These are phyloP conservation scores for Cytospora schulzeri DNA, from an alignment of 2,329 filamentous ascomycete species.

Conservation along the genomic window DNA sequence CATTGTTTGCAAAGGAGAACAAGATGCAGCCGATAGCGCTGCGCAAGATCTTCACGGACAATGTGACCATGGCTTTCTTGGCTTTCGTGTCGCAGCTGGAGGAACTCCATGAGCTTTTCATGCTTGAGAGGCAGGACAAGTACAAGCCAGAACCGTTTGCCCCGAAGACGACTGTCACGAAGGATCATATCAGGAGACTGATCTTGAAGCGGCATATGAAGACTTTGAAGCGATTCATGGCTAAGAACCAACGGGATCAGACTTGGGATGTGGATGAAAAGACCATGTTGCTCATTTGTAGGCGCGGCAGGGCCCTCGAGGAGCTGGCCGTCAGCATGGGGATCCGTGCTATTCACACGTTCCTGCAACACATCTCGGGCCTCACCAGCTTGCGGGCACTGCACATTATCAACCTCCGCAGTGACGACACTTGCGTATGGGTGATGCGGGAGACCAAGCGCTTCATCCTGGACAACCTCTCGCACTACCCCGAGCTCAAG, in stretches of 20 bases:
- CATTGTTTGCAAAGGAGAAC: conserved; percentile 57
- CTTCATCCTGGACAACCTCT: conserved; percentile 62
- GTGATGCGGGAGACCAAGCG: conserved; percentile 58
- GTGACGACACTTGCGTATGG: conserved; percentile 58
- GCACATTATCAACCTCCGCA: conserved; percentile 56
- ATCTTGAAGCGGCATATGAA: conserved; percentile 60
- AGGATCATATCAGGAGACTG: conserved; percentile 60
- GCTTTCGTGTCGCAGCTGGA: conserved; percentile 55
- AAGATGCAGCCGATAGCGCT: conserved; percentile 53
- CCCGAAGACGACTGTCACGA: conserved; percentile 50
- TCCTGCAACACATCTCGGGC: conserved; percentile 56
- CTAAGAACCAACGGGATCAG: conserved; percentile 56
- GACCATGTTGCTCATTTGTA: conserved; percentile 56
- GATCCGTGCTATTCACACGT: conserved; percentile 55
- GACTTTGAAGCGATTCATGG: conserved; percentile 58
- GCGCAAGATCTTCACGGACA: conserved; percentile 63
- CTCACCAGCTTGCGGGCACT: conserved; percentile 58
- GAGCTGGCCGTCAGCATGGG: conserved; percentile 61
- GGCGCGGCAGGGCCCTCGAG: conserved; percentile 50
- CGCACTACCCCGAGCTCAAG: conserved; percentile 56
- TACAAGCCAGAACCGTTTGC: conserved; percentile 57
- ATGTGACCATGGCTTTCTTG: conserved; percentile 59
- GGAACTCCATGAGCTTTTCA: conserved; percentile 58
- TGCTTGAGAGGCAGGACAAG: conserved; percentile 57
- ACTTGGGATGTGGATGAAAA: conserved; percentile 62